Conservation (phyloP, 176 grass and related monocot species). For the Oryza longistaminata region DNA sequence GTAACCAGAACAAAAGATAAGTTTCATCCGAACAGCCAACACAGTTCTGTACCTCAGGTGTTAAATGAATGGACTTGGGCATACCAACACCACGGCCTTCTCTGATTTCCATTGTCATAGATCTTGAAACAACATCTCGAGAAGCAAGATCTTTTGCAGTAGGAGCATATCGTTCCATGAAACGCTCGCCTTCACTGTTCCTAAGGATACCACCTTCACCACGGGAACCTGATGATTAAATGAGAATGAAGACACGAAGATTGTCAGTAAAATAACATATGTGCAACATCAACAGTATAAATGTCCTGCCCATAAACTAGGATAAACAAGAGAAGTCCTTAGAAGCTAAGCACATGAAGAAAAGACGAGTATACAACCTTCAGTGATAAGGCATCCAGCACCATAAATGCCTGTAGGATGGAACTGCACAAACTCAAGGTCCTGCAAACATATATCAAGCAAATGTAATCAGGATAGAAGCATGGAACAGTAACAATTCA, state of each 20-base stretch:
- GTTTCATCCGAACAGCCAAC: not conserved
- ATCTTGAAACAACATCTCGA: conserved; percentile 83
- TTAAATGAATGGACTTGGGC: not conserved
- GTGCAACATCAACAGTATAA: not conserved
- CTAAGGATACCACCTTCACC: conserved; percentile 96
- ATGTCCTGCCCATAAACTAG: not conserved
- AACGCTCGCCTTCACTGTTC: conserved; percentile 86
- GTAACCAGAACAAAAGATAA: conserved; percentile 36
- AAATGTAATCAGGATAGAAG: conserved; percentile 35
- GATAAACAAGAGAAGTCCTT: not conserved
- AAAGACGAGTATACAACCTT: conserved; percentile 51
- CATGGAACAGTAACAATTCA: not conserved
- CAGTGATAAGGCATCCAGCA: conserved; percentile 87
- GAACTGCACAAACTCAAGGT: conserved; percentile 97
- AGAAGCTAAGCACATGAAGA: conserved; percentile 2
- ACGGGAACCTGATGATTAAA: conserved; percentile 57
- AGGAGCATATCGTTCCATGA: conserved; percentile 87
- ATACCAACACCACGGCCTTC: conserved; percentile 86
- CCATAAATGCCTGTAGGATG: conserved; percentile 89
- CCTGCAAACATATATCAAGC: conserved; percentile 53
- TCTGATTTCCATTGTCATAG: conserved; percentile 92
- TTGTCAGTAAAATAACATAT: not conserved
- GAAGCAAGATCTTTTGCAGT: conserved; percentile 86
- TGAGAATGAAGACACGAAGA: conserved; percentile 4
- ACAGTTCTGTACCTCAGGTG: conserved; percentile 1